Evolutionary conservation across 441 rosid species (phyloP).

Genomic region (Heliophila coronopifolia): DNA sequence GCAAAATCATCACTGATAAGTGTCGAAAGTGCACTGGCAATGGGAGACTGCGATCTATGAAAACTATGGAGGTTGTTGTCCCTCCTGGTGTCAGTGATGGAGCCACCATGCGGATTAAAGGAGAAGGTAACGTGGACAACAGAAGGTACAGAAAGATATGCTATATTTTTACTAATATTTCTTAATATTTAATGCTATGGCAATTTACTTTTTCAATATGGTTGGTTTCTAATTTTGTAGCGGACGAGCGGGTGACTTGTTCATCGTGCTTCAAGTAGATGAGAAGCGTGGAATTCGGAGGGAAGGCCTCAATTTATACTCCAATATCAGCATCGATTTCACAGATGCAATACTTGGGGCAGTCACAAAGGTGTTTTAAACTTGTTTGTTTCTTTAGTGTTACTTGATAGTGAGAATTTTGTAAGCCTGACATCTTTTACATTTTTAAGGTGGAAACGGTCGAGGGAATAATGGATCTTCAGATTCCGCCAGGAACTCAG

Average conservation of each 20-base stretch:
- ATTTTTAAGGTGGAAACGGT: conserved; percentile 76
- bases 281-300: conserved; percentile 72
- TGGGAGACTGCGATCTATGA: conserved; percentile 52
- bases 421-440: background rate
- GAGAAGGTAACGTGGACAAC: conserved; percentile 68
- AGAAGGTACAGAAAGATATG: conserved; percentile 39
- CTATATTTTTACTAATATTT: background rate
- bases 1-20: conserved; percentile 66
- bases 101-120: conserved; percentile 57
- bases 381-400: background rate
- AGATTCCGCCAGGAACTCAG: conserved; percentile 75
- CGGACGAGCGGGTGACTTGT: conserved; percentile 69
- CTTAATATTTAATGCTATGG: background rate
- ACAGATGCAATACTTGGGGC: conserved; percentile 83
- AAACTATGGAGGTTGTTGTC: conserved; percentile 47
- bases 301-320: conserved; percentile 72
- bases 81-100: conserved; percentile 86
- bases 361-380: conserved; percentile 42
- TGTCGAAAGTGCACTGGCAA: conserved; percentile 60
- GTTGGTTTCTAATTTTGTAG: conserved; percentile 32
- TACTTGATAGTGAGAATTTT: conserved; percentile 5
- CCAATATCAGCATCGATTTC: conserved; percentile 64
- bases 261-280: conserved; percentile 50
- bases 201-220: background rate
- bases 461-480: conserved; percentile 65